Evolutionary conservation across 2,329 filamentous ascomycete species (phyloP).

Genomic region (Nannizziopsis arthrosporioides): DNA sequence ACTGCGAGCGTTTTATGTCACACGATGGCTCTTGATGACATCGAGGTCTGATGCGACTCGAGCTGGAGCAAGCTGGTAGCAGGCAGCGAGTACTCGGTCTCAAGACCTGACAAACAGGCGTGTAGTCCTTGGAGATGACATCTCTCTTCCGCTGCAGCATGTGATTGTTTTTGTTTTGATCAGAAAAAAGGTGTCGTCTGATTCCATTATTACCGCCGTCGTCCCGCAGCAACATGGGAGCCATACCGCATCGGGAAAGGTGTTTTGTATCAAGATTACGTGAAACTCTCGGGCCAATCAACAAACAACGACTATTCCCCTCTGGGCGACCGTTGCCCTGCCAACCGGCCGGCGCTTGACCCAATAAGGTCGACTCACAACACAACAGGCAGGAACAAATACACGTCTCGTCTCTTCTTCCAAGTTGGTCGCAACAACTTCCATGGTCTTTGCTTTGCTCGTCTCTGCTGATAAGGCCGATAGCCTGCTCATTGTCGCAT

Average conservation of each 20-base stretch:
- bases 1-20: no score
- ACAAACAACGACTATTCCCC: background rate
- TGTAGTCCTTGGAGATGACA: no score
- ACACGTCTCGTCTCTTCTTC: background rate
- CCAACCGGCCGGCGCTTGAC: constrained; percentile 27
- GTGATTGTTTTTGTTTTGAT: constrained; percentile 9
- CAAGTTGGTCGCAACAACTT: constrained; percentile 1
- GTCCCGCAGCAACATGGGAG: background rate
- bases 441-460: background rate
- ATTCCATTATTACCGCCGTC: background rate
- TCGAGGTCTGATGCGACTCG: no score
- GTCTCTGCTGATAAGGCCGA: background rate
- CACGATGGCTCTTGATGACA: no score
- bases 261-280: background rate
- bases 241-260: background rate
- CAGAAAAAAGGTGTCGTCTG: background rate
- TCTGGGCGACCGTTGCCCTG: constrained; percentile 26
- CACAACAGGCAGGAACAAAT: constrained; percentile 25
- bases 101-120: no score
- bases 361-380: constrained; percentile 25
- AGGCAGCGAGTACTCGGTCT: no score
- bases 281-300: background rate
- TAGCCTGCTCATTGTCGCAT: background rate
- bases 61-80: no score
- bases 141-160: no score